Base-by-base conservation (phyloP, 2,329 filamentous ascomycete genomes). In the Ophiocordyceps camponoti-leonardi region DNA sequence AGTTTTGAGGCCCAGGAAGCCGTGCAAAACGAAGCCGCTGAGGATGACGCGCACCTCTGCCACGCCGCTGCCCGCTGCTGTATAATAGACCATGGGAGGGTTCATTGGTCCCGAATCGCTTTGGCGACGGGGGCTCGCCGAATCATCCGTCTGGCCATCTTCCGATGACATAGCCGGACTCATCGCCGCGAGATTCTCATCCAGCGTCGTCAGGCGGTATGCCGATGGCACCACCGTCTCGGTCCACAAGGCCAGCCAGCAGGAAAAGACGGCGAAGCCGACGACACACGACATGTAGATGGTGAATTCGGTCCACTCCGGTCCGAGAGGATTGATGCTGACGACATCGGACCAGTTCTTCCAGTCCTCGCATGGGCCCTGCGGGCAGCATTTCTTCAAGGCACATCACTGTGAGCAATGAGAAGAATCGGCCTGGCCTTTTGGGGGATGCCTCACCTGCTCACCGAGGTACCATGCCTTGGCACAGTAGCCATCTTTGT, bases 11-110 rank as follows among this genome's bases (percentile, higher is more conserved):
- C 92, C 92, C 8, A 98, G 73, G 58, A 96, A 96, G 1, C 92
- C 90, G 68, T 96, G 92, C 46, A 98, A 69, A 46, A 98, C 90
- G 56, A 96, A 98, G 6, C 92, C 92, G 55, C 87, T 95, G n/a
- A 96, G 75, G 48, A 96, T 96, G 48, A 96, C 92, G 51, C 92
- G 88, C 46, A 96, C 90, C 65, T 98, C 92, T 7, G 92, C 92
- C 13, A 98, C 92, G 54, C 92, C 92, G 63, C 87, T 94, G 43
- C 92, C 92, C 40, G 90, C 90, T 48, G 90, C 92, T 8, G 92
- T 88, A 61, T 95, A 98, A 63, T 94, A 98, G 6, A 90, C 75
- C 81, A 93, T 93, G 1, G 86, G 83, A 2, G 81, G 74, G 1
- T 57, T 55, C 49, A 46, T 60, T 50, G 45, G 62, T 49, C 51